phyloP scores from a whole-genome alignment of 768 basidiomycete species.

The Phylloporus scabripes region DNA sequence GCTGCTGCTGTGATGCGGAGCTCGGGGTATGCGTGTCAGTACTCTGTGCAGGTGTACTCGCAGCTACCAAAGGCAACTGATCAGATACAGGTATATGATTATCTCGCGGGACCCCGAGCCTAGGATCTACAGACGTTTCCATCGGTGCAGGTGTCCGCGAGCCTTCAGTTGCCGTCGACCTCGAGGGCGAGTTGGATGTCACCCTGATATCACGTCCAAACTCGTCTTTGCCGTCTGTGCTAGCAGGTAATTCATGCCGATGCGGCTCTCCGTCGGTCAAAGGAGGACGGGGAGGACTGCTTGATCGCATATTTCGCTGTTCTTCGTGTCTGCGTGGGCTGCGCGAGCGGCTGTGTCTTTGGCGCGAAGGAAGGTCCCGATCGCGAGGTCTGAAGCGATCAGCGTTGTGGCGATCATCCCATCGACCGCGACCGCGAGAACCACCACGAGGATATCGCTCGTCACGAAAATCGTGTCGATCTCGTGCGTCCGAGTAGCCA shows the following conservation, averaged over 20 bases:
- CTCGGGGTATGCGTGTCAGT: constrained; percentile 26
- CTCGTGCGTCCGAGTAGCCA: constrained; percentile 37
- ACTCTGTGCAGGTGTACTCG: constrained; percentile 52
- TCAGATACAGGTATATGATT: constrained; percentile 43
- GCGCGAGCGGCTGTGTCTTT: constrained; percentile 62
- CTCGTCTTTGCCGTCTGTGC: constrained; percentile 63
- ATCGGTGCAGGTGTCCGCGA: constrained; percentile 27
- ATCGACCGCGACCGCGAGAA: constrained; percentile 57
- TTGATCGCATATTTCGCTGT: constrained; percentile 47
- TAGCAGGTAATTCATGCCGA: constrained; percentile 25
- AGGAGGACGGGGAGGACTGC: constrained; percentile 56
- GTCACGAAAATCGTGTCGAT: constrained; percentile 45
- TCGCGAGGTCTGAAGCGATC: constrained; percentile 43
- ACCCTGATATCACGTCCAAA: constrained; percentile 79
- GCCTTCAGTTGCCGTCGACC: constrained; percentile 24
- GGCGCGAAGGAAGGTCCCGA: constrained; percentile 36
- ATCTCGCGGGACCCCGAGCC: constrained; percentile 42
- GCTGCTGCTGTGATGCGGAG: constrained; percentile 37
- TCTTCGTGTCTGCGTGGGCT: constrained; percentile 61
- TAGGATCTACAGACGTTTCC: constrained; percentile 37
- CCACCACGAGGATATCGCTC: constrained; percentile 50
- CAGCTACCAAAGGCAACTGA: constrained; percentile 42
- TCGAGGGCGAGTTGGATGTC: constrained; percentile 36
- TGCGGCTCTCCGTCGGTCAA: constrained; percentile 28
- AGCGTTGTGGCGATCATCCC: constrained; percentile 53